phyloP scores from a whole-genome alignment of 805 yeast species.

The Candida sithepensis region DNA sequence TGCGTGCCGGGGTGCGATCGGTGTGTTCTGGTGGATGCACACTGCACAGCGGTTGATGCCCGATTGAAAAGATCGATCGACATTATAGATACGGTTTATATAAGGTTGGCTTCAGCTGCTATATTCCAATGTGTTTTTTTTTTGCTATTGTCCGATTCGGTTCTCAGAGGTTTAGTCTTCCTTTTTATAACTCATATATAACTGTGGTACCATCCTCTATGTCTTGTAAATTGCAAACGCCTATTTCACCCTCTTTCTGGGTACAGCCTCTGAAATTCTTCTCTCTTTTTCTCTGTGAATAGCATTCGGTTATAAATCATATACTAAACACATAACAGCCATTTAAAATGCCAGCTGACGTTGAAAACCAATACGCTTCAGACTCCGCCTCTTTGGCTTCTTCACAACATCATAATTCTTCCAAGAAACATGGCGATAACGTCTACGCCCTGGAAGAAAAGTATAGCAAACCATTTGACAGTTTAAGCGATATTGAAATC shows the following conservation, averaged over 20 bases:
- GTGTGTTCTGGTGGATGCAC: neutral
- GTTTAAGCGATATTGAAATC: neutral
- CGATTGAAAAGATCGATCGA: neutral
- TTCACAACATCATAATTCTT: neutral
- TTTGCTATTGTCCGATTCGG: no score
- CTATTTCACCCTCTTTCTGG: no score
- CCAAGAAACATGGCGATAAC: neutral
- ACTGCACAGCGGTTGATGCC: neutral
- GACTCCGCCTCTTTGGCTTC: neutral
- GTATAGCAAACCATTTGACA: neutral
- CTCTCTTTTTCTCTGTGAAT: no score
- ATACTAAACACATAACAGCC: neutral
- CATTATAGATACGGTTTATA: no score
- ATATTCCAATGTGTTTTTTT: no score
- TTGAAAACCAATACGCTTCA: constrained; percentile 1
- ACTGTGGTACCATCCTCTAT: no score
- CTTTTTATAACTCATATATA: no score
- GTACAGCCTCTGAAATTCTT: no score
- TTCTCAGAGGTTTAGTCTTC: no score
- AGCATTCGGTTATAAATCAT: no score
- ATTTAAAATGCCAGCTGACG: neutral
- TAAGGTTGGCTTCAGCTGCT: no score
- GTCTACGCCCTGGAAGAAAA: neutral
- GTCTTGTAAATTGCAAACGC: no score
- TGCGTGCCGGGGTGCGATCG: neutral